Evolutionary conservation across 2,329 filamentous ascomycete genomes (phyloP).

Genomic region (Curvularia verruculosa): DNA sequence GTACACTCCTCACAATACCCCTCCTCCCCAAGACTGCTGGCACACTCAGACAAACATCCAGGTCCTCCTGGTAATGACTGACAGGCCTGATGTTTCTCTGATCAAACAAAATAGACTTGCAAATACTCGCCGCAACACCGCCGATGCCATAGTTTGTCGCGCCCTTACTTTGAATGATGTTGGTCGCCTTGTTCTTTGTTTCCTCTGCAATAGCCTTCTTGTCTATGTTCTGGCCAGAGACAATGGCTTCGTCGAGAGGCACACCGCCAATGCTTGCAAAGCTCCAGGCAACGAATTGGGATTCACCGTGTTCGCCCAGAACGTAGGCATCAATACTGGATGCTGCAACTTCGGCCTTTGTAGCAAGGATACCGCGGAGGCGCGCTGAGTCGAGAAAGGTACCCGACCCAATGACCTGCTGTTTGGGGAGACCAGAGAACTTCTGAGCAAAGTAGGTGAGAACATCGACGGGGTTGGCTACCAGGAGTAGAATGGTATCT

Average conservation of each 20-base stretch:
- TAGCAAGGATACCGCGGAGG: conserved; percentile 21
- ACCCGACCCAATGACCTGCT: conserved; percentile 28
- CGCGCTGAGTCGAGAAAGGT: conserved; percentile 31
- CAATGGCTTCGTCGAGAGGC: conserved; percentile 6
- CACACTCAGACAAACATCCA: conserved; percentile 25
- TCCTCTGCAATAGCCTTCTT: conserved; percentile 16
- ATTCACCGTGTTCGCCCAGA: conserved; percentile 26
- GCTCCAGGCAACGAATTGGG: conserved; percentile 28
- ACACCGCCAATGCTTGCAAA: conserved; percentile 19
- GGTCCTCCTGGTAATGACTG: conserved; percentile 19
- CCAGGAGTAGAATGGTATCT: conserved; percentile 26
- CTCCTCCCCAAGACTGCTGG: conserved; percentile 25
- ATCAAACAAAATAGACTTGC: conserved; percentile 23
- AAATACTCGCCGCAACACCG: conserved; percentile 25
- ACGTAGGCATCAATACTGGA: conserved; percentile 27
- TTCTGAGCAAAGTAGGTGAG: conserved; percentile 29
- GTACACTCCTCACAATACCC: conserved; percentile 19
- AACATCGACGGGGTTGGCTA: conserved; percentile 33
- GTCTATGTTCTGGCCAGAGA: background rate
- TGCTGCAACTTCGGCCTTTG: conserved; percentile 20
- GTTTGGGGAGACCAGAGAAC: conserved; percentile 19
- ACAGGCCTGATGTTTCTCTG: conserved; percentile 21
- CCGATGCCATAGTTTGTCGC: conserved; percentile 31
- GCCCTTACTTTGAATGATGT: conserved; percentile 29
- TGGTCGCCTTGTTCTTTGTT: conserved; percentile 22